Conservation (phyloP, 306 rosid genomes). For the Castanospermum australe region DNA sequence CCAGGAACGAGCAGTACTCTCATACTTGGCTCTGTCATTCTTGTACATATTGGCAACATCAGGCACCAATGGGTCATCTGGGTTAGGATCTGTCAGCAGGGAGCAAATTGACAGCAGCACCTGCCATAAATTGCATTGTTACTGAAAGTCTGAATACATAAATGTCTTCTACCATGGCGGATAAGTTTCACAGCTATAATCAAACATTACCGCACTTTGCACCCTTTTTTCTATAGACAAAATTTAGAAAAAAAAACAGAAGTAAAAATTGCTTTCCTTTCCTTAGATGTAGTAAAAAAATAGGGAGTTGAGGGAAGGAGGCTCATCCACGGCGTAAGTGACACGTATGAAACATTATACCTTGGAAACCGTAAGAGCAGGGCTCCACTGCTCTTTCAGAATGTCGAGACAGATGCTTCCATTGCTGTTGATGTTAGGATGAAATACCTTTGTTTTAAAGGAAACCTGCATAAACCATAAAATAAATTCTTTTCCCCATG, state of each 20-base stretch:
- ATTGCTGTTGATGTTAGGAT: constrained; percentile 61
- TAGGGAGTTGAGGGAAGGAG: neutral
- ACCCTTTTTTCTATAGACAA: neutral
- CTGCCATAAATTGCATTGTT: constrained; percentile 6
- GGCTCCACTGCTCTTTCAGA: constrained; percentile 48
- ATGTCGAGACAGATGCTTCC: constrained; percentile 60
- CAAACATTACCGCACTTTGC: neutral
- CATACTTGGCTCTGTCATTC: constrained; percentile 50
- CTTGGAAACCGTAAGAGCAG: constrained; percentile 46
- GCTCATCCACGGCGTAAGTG: neutral
- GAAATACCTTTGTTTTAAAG: constrained; percentile 55
- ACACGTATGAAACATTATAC: neutral
- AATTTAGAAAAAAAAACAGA: neutral
- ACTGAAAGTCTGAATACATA: neutral
- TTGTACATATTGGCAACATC: constrained; percentile 62
- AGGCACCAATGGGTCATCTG: constrained; percentile 59
- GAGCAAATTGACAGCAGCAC: constrained; percentile 60
- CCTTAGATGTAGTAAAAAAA: neutral
- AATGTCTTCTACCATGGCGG: neutral
- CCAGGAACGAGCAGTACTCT: constrained; percentile 58
- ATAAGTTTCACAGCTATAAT: neutral
- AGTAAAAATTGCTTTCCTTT: neutral
- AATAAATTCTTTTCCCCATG: neutral
- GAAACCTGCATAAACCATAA: constrained; percentile 43
- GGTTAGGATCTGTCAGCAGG: constrained; percentile 58